phyloP scores from a whole-genome alignment of 2,329 filamentous ascomycete species.

The Tolypocladium sp. region DNA sequence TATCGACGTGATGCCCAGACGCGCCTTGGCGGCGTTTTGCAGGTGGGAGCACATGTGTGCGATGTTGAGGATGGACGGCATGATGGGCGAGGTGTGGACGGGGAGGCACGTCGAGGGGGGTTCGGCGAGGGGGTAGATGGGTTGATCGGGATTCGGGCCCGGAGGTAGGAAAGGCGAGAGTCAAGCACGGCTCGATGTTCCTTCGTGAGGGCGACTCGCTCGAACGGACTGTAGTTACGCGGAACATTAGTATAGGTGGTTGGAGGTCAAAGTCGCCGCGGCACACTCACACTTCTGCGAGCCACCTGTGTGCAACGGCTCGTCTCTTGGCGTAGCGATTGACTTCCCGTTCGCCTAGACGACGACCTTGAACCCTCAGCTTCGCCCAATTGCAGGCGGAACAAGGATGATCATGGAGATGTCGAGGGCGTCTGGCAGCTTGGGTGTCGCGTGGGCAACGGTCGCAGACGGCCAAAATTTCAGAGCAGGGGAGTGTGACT shows the following conservation, averaged over 20 bases:
- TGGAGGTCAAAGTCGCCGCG: neutral
- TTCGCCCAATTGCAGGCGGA: neutral
- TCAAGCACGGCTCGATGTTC: neutral
- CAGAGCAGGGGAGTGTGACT: neutral
- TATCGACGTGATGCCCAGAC: conserved; percentile 75
- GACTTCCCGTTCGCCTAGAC: neutral
- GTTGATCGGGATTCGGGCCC: neutral
- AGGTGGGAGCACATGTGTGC: conserved; percentile 81
- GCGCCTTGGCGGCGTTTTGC: conserved; percentile 79
- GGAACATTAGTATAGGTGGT: neutral
- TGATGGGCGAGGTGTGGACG: conserved; percentile 10
- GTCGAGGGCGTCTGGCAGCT: neutral
- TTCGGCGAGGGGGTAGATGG: neutral
- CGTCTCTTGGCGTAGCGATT: neutral
- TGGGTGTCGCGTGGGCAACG: neutral
- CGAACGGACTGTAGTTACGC: neutral
- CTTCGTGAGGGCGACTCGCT: neutral
- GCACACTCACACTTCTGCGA: neutral
- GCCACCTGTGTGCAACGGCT: neutral
- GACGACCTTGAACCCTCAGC: neutral
- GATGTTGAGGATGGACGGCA: conserved; percentile 55
- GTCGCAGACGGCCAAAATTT: neutral
- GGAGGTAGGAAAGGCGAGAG: neutral
- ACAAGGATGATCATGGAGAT: neutral
- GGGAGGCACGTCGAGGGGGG: neutral